phyloP scores from a whole-genome alignment of 164 flowering plant genomes.

The Vitis rupestris region DNA sequence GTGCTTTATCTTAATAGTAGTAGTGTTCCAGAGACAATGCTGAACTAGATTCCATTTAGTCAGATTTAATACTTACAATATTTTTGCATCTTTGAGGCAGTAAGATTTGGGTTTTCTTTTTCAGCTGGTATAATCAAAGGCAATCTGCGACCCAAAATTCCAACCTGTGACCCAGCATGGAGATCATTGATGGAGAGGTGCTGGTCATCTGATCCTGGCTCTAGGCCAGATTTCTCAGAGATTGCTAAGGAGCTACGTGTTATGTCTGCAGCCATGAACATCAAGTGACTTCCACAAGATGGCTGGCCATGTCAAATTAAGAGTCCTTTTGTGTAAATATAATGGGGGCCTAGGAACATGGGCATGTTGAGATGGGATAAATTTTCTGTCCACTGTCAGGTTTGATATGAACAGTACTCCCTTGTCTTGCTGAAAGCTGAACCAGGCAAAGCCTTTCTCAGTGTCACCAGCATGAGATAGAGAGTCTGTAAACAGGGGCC shows the following conservation, averaged over 20 bases:
- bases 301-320: neutral
- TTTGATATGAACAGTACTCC: neutral
- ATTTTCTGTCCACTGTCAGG: conserved; percentile 3
- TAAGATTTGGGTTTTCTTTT: neutral
- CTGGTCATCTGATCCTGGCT: conserved; percentile 41
- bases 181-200: conserved; percentile 51
- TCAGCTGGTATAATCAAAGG: conserved; percentile 42
- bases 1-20: too few species aligned
- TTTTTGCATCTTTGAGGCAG: too few species aligned
- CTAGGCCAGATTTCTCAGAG: conserved; percentile 44
- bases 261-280: conserved; percentile 40
- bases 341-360: neutral
- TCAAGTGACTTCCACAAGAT: conserved; percentile 13
- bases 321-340: neutral
- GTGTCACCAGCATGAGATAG: neutral
- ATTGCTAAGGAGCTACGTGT: conserved; percentile 37
- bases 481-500: neutral
- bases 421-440: neutral
- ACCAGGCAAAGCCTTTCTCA: neutral
- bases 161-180: conserved; percentile 48
- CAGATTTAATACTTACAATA: too few species aligned
- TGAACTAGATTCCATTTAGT: too few species aligned
- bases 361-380: conserved; percentile 5
- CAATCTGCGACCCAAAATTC: conserved; percentile 35
- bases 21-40: too few species aligned